phyloP scores from a whole-genome alignment of 345 rosid species.

The Euphorbia pulcherrima region DNA sequence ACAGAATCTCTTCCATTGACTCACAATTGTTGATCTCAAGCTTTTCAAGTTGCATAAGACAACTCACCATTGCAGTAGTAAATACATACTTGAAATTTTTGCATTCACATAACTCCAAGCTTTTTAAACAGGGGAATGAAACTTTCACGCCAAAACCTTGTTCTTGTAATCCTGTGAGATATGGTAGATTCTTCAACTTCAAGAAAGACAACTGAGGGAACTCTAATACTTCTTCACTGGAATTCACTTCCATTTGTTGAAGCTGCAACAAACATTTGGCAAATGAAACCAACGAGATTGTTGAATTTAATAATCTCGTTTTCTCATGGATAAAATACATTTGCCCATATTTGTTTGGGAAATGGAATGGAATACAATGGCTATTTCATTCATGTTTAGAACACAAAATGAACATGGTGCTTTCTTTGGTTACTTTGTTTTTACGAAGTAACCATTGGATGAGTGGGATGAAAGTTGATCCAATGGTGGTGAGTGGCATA shows the following conservation, averaged over 20 bases:
- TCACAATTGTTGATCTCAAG: background rate
- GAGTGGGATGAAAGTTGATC: too few relatives aligned
- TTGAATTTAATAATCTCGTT: too few relatives aligned
- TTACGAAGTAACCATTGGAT: too few relatives aligned
- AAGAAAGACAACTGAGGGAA: background rate
- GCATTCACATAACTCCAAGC: background rate
- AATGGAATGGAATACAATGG: too few relatives aligned
- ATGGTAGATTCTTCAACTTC: background rate
- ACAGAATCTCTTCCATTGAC: background rate
- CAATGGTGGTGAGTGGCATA: too few relatives aligned
- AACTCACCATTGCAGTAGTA: background rate
- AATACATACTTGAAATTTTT: background rate
- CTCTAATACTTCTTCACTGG: background rate
- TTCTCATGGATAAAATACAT: too few relatives aligned
- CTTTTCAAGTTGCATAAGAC: background rate
- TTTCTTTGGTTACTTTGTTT: too few relatives aligned
- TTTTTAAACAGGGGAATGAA: background rate
- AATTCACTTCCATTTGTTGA: background rate
- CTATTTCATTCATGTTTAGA: too few relatives aligned
- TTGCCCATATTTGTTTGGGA: too few relatives aligned
- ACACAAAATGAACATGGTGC: too few relatives aligned
- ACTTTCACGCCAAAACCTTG: background rate
- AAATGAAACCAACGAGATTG: too few relatives aligned
- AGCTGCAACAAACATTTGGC: background rate
- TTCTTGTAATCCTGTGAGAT: background rate